Conservation (phyloP, 148 eudicot genomes). For the Amaranthus palmeri region DNA sequence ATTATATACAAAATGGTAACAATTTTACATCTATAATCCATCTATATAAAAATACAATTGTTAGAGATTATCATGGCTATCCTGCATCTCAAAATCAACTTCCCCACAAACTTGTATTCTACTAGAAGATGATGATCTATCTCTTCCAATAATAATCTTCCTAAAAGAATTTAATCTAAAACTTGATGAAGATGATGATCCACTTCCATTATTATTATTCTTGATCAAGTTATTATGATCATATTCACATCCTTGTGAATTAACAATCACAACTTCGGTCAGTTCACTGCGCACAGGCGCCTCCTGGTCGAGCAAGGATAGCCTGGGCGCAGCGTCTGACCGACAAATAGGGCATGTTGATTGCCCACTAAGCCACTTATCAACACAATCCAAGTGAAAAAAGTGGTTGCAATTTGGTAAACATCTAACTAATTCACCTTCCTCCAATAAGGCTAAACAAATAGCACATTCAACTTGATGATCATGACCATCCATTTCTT, state of each 20-base stretch:
- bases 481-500: neutral
- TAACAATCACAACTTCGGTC: slow-evolving; percentile 23
- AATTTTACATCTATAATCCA: too few species aligned
- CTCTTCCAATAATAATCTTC: slow-evolving; percentile 52
- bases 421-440: slow-evolving; percentile 30
- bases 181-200: slow-evolving; percentile 27
- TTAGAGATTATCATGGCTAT: slow-evolving; percentile 3
- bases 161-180: slow-evolving; percentile 55
- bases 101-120: slow-evolving; percentile 32
- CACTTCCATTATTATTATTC: neutral
- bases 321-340: slow-evolving; percentile 38
- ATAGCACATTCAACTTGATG: slow-evolving; percentile 34
- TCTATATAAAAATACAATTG: neutral
- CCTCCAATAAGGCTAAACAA: slow-evolving; percentile 43
- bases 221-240: slow-evolving; percentile 4
- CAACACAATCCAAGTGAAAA: slow-evolving; percentile 60
- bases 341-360: slow-evolving; percentile 63
- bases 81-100: slow-evolving; percentile 41
- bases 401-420: slow-evolving; percentile 55
- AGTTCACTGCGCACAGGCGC: slow-evolving; percentile 27
- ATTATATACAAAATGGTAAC: neutral
- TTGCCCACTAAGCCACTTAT: slow-evolving; percentile 41
- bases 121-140: slow-evolving; percentile 36
- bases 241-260: neutral
- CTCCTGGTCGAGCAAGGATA: slow-evolving; percentile 27